phyloP scores from a whole-genome alignment of 2,329 filamentous ascomycete genomes.

The Didymella pomorum region DNA sequence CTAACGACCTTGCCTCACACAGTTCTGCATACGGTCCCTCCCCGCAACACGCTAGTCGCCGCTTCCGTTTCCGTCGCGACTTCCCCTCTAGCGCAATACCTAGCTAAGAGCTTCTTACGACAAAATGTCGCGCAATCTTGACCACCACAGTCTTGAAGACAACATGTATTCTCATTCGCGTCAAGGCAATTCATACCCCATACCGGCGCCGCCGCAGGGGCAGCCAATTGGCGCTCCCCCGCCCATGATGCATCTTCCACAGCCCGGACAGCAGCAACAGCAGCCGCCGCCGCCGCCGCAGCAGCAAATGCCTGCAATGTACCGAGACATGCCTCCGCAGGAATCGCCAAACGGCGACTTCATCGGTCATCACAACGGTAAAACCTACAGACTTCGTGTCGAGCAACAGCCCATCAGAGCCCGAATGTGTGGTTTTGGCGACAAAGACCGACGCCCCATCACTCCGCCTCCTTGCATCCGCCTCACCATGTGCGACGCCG shows the following conservation, averaged over 20 bases:
- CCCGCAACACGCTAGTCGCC: slow-evolving; percentile 19
- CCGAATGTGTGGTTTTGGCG: slow-evolving; percentile 98
- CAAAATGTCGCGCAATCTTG: slow-evolving; percentile 8
- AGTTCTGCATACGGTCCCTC: slow-evolving; percentile 7
- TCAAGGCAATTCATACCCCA: slow-evolving; percentile 32
- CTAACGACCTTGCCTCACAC: background rate
- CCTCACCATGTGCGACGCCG: slow-evolving; percentile 77
- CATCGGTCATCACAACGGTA: slow-evolving; percentile 24
- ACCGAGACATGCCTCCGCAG: slow-evolving; percentile 7
- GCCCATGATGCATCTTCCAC: slow-evolving; percentile 4
- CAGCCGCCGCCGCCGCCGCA: slow-evolving; percentile 12
- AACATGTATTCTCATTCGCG: slow-evolving; percentile 36
- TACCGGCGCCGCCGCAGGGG: slow-evolving; percentile 24
- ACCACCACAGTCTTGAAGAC: slow-evolving; percentile 7
- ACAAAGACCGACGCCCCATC: slow-evolving; percentile 97
- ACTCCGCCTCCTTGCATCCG: slow-evolving; percentile 93
- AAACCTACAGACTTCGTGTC: slow-evolving; percentile 68
- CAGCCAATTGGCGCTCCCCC: slow-evolving; percentile 25
- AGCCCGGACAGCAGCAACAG: background rate
- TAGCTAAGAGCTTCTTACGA: slow-evolving; percentile 13
- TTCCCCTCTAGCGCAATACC: slow-evolving; percentile 6
- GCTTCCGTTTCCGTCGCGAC: slow-evolving; percentile 16
- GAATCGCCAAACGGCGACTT: slow-evolving; percentile 2
- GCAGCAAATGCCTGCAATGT: slow-evolving; percentile 12
- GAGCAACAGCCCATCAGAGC: slow-evolving; percentile 91